Evolutionary conservation across 768 basidiomycete genomes (phyloP), one percentile per base, ranked within the genome.

Genomic region (Arthromyces matolae): DNA sequence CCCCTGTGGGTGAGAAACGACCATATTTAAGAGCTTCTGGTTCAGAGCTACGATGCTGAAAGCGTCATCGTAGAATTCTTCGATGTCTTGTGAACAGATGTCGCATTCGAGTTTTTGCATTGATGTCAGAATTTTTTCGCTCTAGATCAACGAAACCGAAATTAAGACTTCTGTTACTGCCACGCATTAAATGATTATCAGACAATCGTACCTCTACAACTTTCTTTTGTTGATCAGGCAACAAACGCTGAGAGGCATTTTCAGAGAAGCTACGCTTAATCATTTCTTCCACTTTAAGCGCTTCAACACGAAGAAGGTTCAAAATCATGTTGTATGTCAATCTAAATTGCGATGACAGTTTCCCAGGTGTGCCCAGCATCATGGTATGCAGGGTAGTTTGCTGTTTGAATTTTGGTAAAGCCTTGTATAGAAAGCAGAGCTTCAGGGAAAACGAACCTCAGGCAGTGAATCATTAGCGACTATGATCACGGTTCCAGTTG

Each of bases 271-370:
- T 93, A 31, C 96, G 79, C 66, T 98, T 98, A 63, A 99, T 98
- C 96, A 99, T 99, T 67, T 99, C 96, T 62, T 99, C 96, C 14
- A 98, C 95, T 50, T 84, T 77, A 38, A 99, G 74, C 0, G 96
- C 94, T 61, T 99, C 96, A 8, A 99, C 96, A 16, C 96, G 84
- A 8, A 99, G 77, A 31, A 99, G 71, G 62, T 99, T 99, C 51
- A 99, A 69, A 52, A 99, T 98, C 96, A 99, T 98, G 65, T 97
- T 98, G 69, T 98, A 99, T 1, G 96, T 99, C 53, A 99, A 75
- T 45, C 96, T 79, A 74, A 99, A 99, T 61, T 98, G 96, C 1
- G 95, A 98, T 38, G 86, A 82, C 14, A 99, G 79, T 64, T 93
- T 93, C 47, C 87, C 87, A 1, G 96, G 92, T 27, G 73, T 81